These are phyloP conservation scores for Blastobotrys muscicola DNA, from an alignment of 805 yeast species.

Conservation along the genomic window DNA sequence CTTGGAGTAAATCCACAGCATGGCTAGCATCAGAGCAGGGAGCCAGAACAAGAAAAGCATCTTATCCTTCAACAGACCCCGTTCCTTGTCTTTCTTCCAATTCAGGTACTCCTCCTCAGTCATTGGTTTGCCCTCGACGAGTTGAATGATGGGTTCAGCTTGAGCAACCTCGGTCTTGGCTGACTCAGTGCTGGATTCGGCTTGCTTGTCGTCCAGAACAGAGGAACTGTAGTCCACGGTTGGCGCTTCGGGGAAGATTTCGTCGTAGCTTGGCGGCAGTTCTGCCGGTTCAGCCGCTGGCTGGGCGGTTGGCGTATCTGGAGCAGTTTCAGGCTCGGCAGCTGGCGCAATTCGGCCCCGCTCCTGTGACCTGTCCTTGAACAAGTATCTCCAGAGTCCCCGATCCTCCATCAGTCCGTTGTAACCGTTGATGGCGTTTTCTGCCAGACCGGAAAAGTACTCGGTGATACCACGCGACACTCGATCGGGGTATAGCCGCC, in stretches of 20 bases:
- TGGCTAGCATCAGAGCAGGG: slow-evolving; percentile 48
- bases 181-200: slow-evolving; percentile 1
- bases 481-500: no score
- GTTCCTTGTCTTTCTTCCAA: slow-evolving; percentile 32
- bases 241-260: slow-evolving; percentile 19
- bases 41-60: slow-evolving; percentile 88
- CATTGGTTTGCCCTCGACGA: background rate
- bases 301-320: background rate
- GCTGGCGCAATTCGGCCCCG: no score
- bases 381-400: no score
- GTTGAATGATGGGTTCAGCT: slow-evolving; percentile 5
- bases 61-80: slow-evolving; percentile 55
- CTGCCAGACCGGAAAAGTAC: slow-evolving; percentile 6
- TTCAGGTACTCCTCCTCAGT: slow-evolving; percentile 10
- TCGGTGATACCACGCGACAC: slow-evolving; percentile 3
- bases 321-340: background rate
- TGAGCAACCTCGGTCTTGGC: background rate
- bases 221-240: slow-evolving; percentile 14
- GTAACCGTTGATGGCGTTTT: slow-evolving; percentile 5
- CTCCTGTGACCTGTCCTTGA: no score
- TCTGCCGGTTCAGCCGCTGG: slow-evolving; percentile 2
- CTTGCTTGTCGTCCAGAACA: slow-evolving; percentile 12
- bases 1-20: slow-evolving; percentile 25
- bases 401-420: slow-evolving; percentile 3
- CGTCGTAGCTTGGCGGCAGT: slow-evolving; percentile 22